These are phyloP conservation scores for Cadophora sp. DNA, from an alignment of 2,329 filamentous ascomycete genomes.

Conservation along the genomic window DNA sequence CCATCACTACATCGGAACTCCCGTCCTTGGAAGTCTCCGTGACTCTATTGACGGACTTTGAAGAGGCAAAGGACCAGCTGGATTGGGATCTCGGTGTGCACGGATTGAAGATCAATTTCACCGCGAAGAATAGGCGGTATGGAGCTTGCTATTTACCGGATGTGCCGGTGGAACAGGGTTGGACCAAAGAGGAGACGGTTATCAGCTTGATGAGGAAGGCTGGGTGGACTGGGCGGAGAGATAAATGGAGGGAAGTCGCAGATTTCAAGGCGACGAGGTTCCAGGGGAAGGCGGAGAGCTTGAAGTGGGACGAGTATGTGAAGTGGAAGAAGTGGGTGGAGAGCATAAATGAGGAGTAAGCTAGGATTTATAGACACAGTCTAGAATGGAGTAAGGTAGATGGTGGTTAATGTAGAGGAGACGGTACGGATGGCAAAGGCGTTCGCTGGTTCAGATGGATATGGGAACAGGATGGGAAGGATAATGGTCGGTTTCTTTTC, in stretches of 20 bases:
- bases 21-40: slow-evolving; percentile 69
- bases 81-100: slow-evolving; percentile 90
- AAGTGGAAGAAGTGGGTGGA: slow-evolving; percentile 78
- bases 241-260: slow-evolving; percentile 76
- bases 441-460: neutral
- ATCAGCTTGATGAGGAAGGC: slow-evolving; percentile 93
- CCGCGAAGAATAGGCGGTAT: slow-evolving; percentile 73
- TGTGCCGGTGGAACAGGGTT: slow-evolving; percentile 90
- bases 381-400: slow-evolving; percentile 7
- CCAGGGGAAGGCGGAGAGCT: slow-evolving; percentile 78
- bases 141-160: slow-evolving; percentile 92
- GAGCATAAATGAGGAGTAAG: slow-evolving; percentile 22
- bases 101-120: slow-evolving; percentile 86
- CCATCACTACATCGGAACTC: slow-evolving; percentile 61
- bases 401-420: neutral
- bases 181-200: slow-evolving; percentile 91
- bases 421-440: no score
- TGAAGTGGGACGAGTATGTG: slow-evolving; percentile 77
- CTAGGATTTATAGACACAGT: neutral
- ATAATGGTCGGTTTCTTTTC: neutral
- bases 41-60: slow-evolving; percentile 86
- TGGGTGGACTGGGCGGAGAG: slow-evolving; percentile 76
- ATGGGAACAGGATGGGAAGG: neutral
- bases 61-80: slow-evolving; percentile 72
- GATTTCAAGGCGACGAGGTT: slow-evolving; percentile 83